These are phyloP conservation scores for Phytophthora sansomeana DNA, from an alignment of 352 stramenopile genomes.

Conservation along the genomic window DNA sequence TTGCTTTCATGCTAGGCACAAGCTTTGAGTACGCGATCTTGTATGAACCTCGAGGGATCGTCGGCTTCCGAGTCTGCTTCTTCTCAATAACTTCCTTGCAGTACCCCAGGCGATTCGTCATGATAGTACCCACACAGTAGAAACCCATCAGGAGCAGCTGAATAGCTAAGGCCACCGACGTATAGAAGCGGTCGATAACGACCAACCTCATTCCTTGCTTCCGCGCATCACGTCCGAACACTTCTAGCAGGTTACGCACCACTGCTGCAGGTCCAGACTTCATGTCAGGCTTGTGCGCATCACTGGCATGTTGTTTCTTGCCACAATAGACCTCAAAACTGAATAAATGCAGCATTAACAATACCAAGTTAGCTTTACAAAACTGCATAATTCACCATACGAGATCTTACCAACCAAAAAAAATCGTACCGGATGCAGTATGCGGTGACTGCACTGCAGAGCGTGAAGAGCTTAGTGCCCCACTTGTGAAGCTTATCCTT, in stretches of 20 bases:
- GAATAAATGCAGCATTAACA: background rate
- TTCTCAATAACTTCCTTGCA: constrained; percentile 21
- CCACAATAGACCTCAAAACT: background rate
- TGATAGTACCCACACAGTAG: constrained; percentile 22
- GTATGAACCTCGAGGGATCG: background rate
- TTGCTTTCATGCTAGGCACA: constrained; percentile 9
- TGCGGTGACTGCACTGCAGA: background rate
- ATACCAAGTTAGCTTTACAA: background rate
- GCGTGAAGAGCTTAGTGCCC: background rate
- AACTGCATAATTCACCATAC: background rate
- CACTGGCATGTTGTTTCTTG: background rate
- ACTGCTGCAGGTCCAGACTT: constrained; percentile 8
- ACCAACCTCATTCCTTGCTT: constrained; percentile 12
- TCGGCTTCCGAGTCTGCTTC: constrained; percentile 5
- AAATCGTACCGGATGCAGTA: background rate
- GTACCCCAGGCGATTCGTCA: constrained; percentile 21
- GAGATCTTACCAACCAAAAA: background rate
- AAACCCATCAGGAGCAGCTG: background rate
- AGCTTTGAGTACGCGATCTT: constrained; percentile 5
- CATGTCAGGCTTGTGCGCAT: background rate
- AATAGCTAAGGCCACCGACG: background rate
- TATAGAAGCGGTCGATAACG: background rate
- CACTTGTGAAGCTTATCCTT: no score
- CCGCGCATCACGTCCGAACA: constrained; percentile 6
- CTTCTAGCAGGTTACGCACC: constrained; percentile 4